Evolutionary conservation across 2,329 filamentous ascomycete species (phyloP).

Genomic region (Apiospora sp.): DNA sequence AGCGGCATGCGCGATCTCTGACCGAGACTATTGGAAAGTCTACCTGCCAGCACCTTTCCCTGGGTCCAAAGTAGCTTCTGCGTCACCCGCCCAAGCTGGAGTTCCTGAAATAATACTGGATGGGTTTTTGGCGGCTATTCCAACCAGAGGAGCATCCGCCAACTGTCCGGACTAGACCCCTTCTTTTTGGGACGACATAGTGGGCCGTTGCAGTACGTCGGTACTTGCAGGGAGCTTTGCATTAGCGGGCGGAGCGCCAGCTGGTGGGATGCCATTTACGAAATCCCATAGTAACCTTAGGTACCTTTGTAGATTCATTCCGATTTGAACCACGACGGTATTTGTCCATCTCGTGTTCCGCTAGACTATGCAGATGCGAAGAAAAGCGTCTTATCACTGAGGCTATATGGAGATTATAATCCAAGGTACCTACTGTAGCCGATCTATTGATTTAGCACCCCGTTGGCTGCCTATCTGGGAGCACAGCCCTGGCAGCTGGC

Average conservation of each 20-base stretch:
- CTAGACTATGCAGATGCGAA: neutral
- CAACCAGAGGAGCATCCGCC: neutral
- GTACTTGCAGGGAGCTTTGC: neutral
- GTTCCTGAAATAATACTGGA: neutral
- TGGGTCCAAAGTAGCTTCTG: neutral
- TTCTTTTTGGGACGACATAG: neutral
- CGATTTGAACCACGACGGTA: neutral
- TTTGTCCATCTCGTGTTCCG: neutral
- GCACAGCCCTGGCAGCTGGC: constrained; percentile 3
- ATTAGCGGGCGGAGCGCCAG: constrained; percentile 1
- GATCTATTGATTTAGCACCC: neutral
- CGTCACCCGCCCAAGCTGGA: neutral
- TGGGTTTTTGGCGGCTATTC: neutral
- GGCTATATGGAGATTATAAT: neutral
- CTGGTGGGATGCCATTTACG: constrained; percentile 14
- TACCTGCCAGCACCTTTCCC: neutral
- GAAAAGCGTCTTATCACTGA: no score
- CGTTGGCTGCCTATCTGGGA: neutral
- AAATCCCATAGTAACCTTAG: neutral
- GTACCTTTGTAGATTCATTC: neutral
- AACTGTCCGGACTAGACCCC: constrained; percentile 11
- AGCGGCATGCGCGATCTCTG: neutral
- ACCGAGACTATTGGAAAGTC: neutral
- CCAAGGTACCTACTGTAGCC: neutral
- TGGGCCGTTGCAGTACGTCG: neutral